Evolutionary conservation across 305 asterid genomes (phyloP), one percentile per base, ranked within the genome.

Genomic region (Plantago lanceolata): DNA sequence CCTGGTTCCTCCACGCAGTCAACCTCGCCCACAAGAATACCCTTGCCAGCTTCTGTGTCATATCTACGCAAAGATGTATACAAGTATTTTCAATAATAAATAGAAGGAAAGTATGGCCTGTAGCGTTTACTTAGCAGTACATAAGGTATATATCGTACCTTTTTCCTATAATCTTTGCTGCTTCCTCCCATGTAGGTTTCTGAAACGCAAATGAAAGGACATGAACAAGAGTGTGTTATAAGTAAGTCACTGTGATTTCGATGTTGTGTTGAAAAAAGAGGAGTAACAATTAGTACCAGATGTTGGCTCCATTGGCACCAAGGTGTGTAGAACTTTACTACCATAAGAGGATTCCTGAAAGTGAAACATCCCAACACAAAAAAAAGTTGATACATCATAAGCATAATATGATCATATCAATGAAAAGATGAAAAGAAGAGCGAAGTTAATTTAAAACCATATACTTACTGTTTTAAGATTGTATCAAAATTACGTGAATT

Each of bases 141-240:
- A 65, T 63, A 64, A 70, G 69, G 59, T 64, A 74, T 24, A 24
- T 24, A 24, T 35, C 59, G 47, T 54, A 89, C 98, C 96, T 87
- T 75, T 84, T 95, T 78, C 75, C 79, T 14, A 93, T 79, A 63
- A 83, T 83, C 75, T 67, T 87, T 73, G 97, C 94, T 62, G 99
- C 95, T 82, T 93, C 90, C 85, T 93, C 99, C 99, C 99, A 93
- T 24, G 99, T 80, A 77, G 97, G 97, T 93, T 90, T 84, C 99
- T 93, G 91, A 52, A 51, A 77, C 33, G 63, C 59, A 54, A 63
- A 21, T 61, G 59, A 24, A 24, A 14, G 3, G 40, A 8, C 59
- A 53, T 11, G 26, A 11, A 53, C 24, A 24, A 20, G 57, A 21
- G 18, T 17, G 20, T 31, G 40, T 5, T 24, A 24, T 24, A 24